Base-by-base conservation (phyloP, 306 rosid species). In the Quercus rubra region DNA sequence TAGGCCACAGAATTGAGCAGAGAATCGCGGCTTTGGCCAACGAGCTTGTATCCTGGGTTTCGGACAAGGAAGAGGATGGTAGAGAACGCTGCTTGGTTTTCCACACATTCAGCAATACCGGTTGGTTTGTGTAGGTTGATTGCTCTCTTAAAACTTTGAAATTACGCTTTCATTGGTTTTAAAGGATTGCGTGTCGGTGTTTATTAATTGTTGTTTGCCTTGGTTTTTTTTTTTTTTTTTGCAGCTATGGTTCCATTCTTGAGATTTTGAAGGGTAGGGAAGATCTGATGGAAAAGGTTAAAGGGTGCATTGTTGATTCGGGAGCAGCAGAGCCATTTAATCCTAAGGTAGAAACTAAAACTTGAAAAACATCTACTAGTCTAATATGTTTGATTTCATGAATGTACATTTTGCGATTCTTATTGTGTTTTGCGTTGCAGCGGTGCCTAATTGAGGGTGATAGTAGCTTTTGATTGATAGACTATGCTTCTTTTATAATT, bases 41-140 rank as follows among this genome's bases (percentile, higher is more conserved):
- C 0, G 87, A 91, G 78, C 88, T 95, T 43, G 75, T 74, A 77
- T 74, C 85, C 2, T 95, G 97, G 98, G 81, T 88, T 0, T 89
- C 92, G 19, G 76, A 72, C 17, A 55, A 74, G 52, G 93, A 86
- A 66, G 83, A 83, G 49, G 89, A 72, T 52, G 92, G 96, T 10
- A 87, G 89, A 51, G 91, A 91, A 70, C 90, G 93, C 64, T 83
- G 80, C 70, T 74, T 95, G 91, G 78, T 93, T 56, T 93, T 95
- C 78, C 99, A 95, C 75, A 84, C 90, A 76, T 95, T 95, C 73
- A 93, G 99, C 88, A 92, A 93, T 55, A 95, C 98, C 17, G 99
- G 99, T 84, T 95, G 98, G 98, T 85, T 95, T 86, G 89, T 85
- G 97, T 94, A 91, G 74, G 94, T 81, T 54, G 55, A 55, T 63